phyloP scores from a whole-genome alignment of 768 basidiomycete species.

The Suillus plorans region DNA sequence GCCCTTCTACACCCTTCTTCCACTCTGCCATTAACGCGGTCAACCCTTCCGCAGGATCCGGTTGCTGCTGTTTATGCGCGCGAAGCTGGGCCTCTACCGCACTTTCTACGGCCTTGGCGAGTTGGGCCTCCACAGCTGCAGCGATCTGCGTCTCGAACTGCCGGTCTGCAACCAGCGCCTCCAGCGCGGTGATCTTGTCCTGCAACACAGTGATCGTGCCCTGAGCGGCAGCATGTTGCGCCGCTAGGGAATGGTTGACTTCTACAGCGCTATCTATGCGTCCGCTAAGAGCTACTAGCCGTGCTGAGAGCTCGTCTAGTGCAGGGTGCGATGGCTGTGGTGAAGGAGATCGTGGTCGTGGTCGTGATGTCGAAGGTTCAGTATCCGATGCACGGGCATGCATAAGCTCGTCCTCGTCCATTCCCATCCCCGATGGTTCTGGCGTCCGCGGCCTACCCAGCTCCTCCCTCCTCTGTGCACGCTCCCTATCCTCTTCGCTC shows the following conservation, averaged over 20 bases:
- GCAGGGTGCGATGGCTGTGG: slow-evolving; percentile 32
- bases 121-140: slow-evolving; percentile 31
- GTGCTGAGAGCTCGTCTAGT: slow-evolving; percentile 58
- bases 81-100: slow-evolving; percentile 2
- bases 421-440: slow-evolving; percentile 66
- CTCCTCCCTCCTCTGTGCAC: slow-evolving; percentile 46
- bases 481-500: slow-evolving; percentile 48
- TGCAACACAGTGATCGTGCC: slow-evolving; percentile 69
- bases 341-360: slow-evolving; percentile 17
- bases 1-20: slow-evolving; percentile 77
- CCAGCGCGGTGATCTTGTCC: slow-evolving; percentile 65
- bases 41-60: slow-evolving; percentile 39
- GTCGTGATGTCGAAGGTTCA: slow-evolving; percentile 19
- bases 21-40: slow-evolving; percentile 63
- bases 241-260: slow-evolving; percentile 70
- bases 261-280: slow-evolving; percentile 79
- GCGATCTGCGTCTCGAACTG: slow-evolving; percentile 39
- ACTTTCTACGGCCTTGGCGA: slow-evolving; percentile 38
- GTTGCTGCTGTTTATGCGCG: not conserved
- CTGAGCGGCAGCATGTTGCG: slow-evolving; percentile 77
- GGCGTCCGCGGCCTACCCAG: slow-evolving; percentile 77
- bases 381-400: slow-evolving; percentile 25
- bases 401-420: slow-evolving; percentile 38
- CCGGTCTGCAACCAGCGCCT: slow-evolving; percentile 58
- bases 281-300: slow-evolving; percentile 59